These are phyloP conservation scores for Torulaspora franciscae DNA, from an alignment of 805 yeast genomes.

Conservation along the genomic window DNA sequence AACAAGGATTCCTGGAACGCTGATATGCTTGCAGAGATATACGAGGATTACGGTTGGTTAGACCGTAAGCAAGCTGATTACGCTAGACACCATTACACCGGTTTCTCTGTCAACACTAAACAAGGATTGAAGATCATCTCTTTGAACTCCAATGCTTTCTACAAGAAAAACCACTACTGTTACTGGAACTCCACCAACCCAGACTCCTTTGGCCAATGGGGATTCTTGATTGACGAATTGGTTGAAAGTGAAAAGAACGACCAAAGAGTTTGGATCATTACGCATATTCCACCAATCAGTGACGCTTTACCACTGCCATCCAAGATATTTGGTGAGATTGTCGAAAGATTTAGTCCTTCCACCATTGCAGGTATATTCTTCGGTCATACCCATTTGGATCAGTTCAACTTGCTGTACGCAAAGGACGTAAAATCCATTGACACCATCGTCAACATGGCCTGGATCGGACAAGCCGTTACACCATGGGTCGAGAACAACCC, in stretches of 20 bases:
- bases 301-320: conserved; percentile 62
- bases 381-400: conserved; percentile 70
- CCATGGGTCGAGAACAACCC: conserved; percentile 60
- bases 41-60: conserved; percentile 47
- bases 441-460: conserved; percentile 51
- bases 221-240: conserved; percentile 57
- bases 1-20: conserved; percentile 45
- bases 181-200: conserved; percentile 48
- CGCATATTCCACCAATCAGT: conserved; percentile 60
- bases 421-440: conserved; percentile 40
- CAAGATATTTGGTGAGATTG: conserved; percentile 48
- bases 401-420: conserved; percentile 55
- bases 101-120: conserved; percentile 51
- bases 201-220: conserved; percentile 59
- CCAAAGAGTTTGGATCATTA: conserved; percentile 68
- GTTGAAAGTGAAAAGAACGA: conserved; percentile 52
- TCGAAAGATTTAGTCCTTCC: conserved; percentile 63
- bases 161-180: conserved; percentile 56
- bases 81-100: conserved; percentile 52
- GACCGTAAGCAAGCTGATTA: conserved; percentile 33
- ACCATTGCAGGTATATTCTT: conserved; percentile 65
- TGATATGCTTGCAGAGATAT: conserved; percentile 45
- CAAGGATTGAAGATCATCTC: conserved; percentile 57
- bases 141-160: conserved; percentile 64
- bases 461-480: conserved; percentile 63